Percentiles rank a stretch among this genome's conserved stretches.
Conservation (phyloP, 2,329 filamentous ascomycete species). For the Aspergillus carbonarius region DNA sequence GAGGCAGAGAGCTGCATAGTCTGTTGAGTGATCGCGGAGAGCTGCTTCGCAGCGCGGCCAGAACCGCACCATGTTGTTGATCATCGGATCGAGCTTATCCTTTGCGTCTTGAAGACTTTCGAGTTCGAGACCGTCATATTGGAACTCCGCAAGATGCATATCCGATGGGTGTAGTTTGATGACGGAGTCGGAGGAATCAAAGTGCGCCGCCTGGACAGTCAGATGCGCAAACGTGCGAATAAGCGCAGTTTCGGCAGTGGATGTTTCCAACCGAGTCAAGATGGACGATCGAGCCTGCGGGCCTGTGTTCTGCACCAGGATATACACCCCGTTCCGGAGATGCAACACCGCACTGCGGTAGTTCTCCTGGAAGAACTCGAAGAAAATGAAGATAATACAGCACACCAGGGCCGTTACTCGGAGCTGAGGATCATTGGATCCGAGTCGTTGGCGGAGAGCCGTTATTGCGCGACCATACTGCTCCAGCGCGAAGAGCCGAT, state of each 20-base stretch:
- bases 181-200: not conserved
- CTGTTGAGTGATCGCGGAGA: not conserved
- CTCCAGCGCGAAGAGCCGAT: constrained; percentile 9
- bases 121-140: not conserved
- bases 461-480: constrained; percentile 4
- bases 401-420: constrained; percentile 6
- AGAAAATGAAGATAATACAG: constrained; percentile 5
- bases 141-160: not conserved
- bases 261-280: not conserved
- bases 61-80: not conserved
- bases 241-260: not conserved
- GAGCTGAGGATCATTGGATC: constrained; percentile 5
- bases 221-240: not conserved
- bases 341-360: not conserved
- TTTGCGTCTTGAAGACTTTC: not conserved
- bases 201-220: not conserved
- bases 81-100: not conserved
- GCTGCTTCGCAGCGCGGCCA: not conserved
- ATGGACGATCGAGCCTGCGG: not conserved
- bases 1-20: not conserved
- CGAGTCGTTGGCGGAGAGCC: not conserved
- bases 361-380: not conserved
- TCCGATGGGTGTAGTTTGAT: not conserved
- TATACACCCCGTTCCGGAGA: not conserved
- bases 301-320: not conserved